Evolutionary conservation across 2,329 filamentous ascomycete species (phyloP), one percentile per base, ranked within the genome.

Genomic region (Diaporthe sp.): DNA sequence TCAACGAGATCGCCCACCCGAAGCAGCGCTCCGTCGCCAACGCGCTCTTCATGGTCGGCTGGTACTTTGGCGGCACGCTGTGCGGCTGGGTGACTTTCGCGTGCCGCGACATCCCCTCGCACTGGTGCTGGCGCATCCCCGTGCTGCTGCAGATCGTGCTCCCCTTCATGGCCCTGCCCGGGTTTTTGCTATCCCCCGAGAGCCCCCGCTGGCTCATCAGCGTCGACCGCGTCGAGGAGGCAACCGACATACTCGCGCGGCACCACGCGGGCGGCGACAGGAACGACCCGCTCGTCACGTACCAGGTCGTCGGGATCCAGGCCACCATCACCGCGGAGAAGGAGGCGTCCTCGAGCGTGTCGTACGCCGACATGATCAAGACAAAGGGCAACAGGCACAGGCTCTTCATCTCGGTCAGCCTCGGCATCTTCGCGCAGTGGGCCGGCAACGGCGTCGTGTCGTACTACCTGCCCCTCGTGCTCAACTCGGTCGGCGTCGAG

Each of bases 1-100:
- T 88, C 77, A 86, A 83, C 34, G 87, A 88, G 76, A 82, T 88
- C 34, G 84, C 85, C 9, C 85, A 88, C 58, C 85, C 85, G 1
- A 80, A 80, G 0, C 84, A 86, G 58, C 82, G 85, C 19, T 81
- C 80, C 28, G 79, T 83, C 3, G 74, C 81, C 8, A 85, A 79
- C 51, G 80, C 81, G 0, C 72, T 84, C 0, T 86, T 82, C 79
- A 73, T 73, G 71, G 57, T 59, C 34, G 81, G 82, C 2, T 85
- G 80, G 79, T 84, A 84, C 65, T 72, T 81, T 15, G 81, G 82
- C 17, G 78, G 77, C 4, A 75, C 77, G 1, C 74, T 82, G 13
- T 78, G 80, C 12, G 81, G 79, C 3, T 83, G 80, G 80, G 77
- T 80, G 7, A 80, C 79, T 0, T 82, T 82, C 3, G 73, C 49